phyloP scores from a whole-genome alignment of 2,329 filamentous ascomycete genomes.

The Magnaporthiopsis poae region DNA sequence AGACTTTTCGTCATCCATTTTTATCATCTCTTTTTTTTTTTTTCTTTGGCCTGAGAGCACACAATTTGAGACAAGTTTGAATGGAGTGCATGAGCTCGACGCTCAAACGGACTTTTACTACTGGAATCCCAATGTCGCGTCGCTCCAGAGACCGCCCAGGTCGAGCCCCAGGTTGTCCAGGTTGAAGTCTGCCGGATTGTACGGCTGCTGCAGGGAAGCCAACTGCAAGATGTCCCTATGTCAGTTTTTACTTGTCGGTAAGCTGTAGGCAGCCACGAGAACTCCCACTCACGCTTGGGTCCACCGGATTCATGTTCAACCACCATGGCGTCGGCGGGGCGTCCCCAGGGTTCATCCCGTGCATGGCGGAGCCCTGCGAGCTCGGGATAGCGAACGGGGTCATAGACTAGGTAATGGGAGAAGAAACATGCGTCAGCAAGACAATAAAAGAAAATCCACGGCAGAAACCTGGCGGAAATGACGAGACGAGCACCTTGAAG shows the following conservation, averaged over 20 bases:
- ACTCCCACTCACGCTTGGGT: constrained; percentile 13
- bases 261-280: background rate
- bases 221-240: background rate
- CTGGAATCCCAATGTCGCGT: constrained; percentile 17
- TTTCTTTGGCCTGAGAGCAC: no score
- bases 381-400: constrained; percentile 12
- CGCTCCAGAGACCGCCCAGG: constrained; percentile 18
- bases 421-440: background rate
- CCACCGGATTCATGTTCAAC: constrained; percentile 13
- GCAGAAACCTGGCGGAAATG: background rate
- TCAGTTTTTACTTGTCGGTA: background rate
- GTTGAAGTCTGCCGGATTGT: constrained; percentile 16
- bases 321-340: constrained; percentile 18
- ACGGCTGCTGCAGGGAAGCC: constrained; percentile 6
- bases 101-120: background rate
- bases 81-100: background rate
- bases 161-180: constrained; percentile 14
- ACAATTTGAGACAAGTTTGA: background rate
- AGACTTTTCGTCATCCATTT: no score
- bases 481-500: background rate
- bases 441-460: background rate
- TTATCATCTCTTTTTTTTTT: no score
- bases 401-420: constrained; percentile 8
- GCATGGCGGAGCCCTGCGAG: constrained; percentile 9
- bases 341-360: constrained; percentile 10